Base-by-base conservation (phyloP, 768 basidiomycete species). In the Suillus americanus region DNA sequence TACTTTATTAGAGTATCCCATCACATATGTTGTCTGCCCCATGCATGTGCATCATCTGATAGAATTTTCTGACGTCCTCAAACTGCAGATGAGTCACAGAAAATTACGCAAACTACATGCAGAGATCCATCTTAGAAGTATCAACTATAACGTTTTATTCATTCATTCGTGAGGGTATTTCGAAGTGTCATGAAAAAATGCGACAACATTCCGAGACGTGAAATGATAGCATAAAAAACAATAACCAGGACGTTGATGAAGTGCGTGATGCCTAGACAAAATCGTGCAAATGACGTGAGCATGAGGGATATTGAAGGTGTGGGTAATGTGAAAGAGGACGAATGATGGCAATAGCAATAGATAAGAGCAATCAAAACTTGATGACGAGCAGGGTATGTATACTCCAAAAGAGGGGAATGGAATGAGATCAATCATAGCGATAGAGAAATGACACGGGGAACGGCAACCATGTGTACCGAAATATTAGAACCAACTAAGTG, bases 331-430 rank as follows among this genome's bases (percentile, higher is more conserved):
- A 50, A 54, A 48, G 46, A 30, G 54, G 33, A 45, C 41, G 23
- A 62, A 73, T 69, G 64, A 64, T 66, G 74, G 67, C 67, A 68
- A 74, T 71, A 78, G 71, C 67, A 66, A 76, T 76, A 78, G 68
- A 78, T 78, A 74, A 73, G 68, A 73, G 70, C 64, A 66, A 71
- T 41, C 68, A 73, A 60, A 71, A 74, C 62, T 75, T 74, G 69
- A 75, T 74, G 53, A 50, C 35, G 56, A 30, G 66, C 20, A 38
- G 48, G 43, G 62, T 66, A 60, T 64, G 37, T 48, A 61, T 64
- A 43, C 56, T 64, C 55, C 57, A 63, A 45, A 38, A 20, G 43
- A 62, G 54, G 65, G 63, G 33, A 60, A 64, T 53, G n/a, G 67
- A 63, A 37, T 40, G 64, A 37, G 62, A 37, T 10, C 18, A 72